Evolutionary conservation across 345 rosid species (phyloP), one percentile per base, ranked within the genome.

Genomic region (Crucihimalaya himalaica): DNA sequence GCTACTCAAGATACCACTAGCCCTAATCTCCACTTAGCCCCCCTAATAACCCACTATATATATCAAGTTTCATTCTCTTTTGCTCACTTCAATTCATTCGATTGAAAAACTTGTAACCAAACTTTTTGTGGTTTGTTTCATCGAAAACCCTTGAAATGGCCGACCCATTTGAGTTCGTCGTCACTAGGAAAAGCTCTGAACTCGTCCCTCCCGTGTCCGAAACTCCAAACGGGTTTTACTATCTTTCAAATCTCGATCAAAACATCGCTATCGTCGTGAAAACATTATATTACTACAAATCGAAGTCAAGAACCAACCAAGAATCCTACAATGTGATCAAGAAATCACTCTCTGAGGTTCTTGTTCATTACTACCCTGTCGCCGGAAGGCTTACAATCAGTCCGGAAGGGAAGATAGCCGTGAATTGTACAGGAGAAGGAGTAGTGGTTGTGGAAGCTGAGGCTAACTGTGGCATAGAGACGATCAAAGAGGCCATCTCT

Each of bases 361-460:
- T 89, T 68, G 92, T 85, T 66, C 82, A 77, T 58, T 86, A 87
- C 81, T 82, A 85, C 31, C 97, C 96, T 0, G 74, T 87, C 32
- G 92, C 94, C 2, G 96, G 97, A 31, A 70, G 90, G 78, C 81
- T 89, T 15, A 79, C 83, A 2, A 81, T 88, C 6, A 89, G 91
- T 63, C 74, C 91, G 1, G 91, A 86, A 55, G 90, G 90, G 61
- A 89, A 89, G 85, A 85, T 84, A 54, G 86, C 84, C 13, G 86
- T 89, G 54, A 81, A 89, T 62, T 89, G 97, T 83, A 86, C 85
- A 0, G 91, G 86, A 16, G 91, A 89, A 14, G 97, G 96, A 39
- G 94, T 86, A 45, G 83, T 89, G 35, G 77, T 92, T 16, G 91
- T 92, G 14, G 96, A 87, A 73, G 94, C 92, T 73, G 90, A 88